Percentiles rank a stretch among this genome's conserved stretches.
Evolutionary conservation across 805 yeast species (phyloP).

Genomic region (Metschnikowia borealis): DNA sequence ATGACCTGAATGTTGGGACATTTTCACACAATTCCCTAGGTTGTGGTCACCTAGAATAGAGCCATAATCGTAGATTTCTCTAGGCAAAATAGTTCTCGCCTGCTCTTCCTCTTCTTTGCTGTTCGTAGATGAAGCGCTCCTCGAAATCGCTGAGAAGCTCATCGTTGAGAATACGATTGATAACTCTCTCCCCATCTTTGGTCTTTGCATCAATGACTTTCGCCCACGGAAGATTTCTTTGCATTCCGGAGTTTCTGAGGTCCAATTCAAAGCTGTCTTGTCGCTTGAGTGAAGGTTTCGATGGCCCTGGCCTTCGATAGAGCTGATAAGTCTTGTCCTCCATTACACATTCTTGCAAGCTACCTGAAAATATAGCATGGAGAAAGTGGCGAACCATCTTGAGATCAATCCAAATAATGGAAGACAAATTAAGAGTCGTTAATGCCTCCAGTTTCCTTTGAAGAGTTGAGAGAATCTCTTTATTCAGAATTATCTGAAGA

Average conservation of each 20-base stretch:
- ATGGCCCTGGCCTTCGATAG: conserved; percentile 1
- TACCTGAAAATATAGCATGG: not conserved
- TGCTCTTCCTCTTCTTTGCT: conserved; percentile 38
- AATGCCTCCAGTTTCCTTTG: conserved; percentile 20
- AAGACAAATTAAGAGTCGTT: conserved; percentile 37
- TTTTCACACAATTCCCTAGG: conserved; percentile 12
- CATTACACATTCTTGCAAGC: conserved; percentile 2
- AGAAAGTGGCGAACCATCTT: conserved; percentile 34
- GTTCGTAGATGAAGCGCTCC: conserved; percentile 28
- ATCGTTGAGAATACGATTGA: conserved; percentile 28
- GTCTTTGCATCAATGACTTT: conserved; percentile 11
- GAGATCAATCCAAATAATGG: conserved; percentile 47
- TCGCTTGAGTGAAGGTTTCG: not conserved
- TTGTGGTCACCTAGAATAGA: not conserved
- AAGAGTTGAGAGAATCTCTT: conserved; percentile 24
- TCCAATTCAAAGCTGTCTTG: conserved; percentile 21
- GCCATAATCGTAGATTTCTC: not conserved
- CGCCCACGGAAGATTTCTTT: conserved; percentile 46
- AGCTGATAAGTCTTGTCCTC: conserved; percentile 8
- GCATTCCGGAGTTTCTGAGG: conserved; percentile 50
- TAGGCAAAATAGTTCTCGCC: conserved; percentile 38
- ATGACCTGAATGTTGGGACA: conserved; percentile 91
- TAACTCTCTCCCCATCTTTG: conserved; percentile 9
- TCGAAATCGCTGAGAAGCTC: conserved; percentile 29
- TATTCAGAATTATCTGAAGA: conserved; percentile 29